phyloP scores from a whole-genome alignment of 108 stramenopile species.

The Nitzschia palea region DNA sequence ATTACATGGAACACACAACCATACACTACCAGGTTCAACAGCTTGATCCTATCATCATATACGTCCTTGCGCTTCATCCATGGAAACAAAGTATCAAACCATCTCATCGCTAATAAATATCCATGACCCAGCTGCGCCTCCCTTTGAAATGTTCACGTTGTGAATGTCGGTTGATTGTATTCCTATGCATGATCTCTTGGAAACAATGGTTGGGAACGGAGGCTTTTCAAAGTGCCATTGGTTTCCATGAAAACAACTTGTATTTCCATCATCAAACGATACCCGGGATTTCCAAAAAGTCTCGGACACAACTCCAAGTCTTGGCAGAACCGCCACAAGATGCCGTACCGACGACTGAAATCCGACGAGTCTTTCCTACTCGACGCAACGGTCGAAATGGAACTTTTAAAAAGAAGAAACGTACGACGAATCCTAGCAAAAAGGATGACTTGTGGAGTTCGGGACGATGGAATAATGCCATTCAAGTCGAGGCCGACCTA shows the following conservation, averaged over 20 bases:
- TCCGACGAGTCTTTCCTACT: neutral
- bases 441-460: slow-evolving; percentile 9
- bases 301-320: neutral
- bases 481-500: neutral
- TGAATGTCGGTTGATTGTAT: too few species aligned
- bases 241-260: too few species aligned
- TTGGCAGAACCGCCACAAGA: neutral
- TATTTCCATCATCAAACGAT: too few species aligned
- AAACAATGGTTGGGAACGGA: neutral
- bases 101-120: neutral
- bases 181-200: neutral
- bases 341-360: neutral
- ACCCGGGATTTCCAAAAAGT: neutral
- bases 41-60: neutral
- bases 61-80: neutral
- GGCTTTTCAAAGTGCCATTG: neutral
- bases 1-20: neutral
- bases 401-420: neutral
- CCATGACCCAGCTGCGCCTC: neutral
- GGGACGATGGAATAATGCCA: slow-evolving; percentile 3
- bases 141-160: neutral
- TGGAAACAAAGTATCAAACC: neutral
- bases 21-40: neutral
- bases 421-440: neutral
- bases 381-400: neutral